Conservation (phyloP, 352 stramenopile species). For the Phytophthora macrochlamydospora region DNA sequence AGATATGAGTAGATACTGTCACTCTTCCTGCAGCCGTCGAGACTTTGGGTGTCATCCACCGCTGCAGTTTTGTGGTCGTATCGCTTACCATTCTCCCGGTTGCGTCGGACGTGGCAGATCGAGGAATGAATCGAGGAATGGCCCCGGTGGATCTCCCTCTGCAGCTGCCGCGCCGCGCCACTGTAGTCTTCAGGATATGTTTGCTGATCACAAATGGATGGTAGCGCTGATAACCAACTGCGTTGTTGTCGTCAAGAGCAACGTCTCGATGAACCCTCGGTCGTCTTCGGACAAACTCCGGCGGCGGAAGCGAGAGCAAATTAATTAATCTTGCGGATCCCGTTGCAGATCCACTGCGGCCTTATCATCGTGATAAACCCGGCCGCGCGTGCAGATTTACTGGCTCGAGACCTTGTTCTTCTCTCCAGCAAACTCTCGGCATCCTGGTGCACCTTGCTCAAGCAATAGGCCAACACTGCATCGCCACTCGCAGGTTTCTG, state of each 20-base stretch:
- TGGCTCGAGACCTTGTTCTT: background rate
- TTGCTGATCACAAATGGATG: slow-evolving; percentile 4
- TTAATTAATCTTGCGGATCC: background rate
- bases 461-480: background rate
- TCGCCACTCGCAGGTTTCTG: background rate
- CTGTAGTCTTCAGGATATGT: slow-evolving; percentile 9
- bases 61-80: background rate
- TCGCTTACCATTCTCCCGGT: background rate
- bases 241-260: background rate
- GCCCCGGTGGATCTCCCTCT: background rate
- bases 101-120: slow-evolving; percentile 13
- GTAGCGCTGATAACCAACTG: background rate
- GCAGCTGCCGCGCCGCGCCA: background rate
- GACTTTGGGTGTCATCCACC: slow-evolving; percentile 21
- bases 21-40: slow-evolving; percentile 16
- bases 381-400: background rate
- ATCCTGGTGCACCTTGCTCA: background rate
- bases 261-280: background rate
- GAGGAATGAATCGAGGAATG: slow-evolving; percentile 16
- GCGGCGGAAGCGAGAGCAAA: background rate
- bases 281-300: slow-evolving; percentile 27
- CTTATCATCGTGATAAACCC: background rate
- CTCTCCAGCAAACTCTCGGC: no score
- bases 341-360: background rate
- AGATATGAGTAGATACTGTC: slow-evolving; percentile 23